A percentile compares a stretch with the other conserved stretches of the same genome.
phyloP scores from a whole-genome alignment of 176 grass and related monocot species.

The Zea mays region Zm-B73-REFERENCE-NAM-5.0 NC_050102.1:170865501-170866000 shows the following conservation, averaged over 20 bases:
- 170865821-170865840: background rate
- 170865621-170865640: slow-evolving; percentile 36
- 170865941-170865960: slow-evolving; percentile 12
- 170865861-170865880: background rate
- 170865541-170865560: slow-evolving; percentile 17
- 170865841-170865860: slow-evolving; percentile 36
- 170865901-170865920: slow-evolving; percentile 27
- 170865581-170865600: background rate
- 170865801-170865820: slow-evolving; percentile 17
- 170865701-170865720: background rate
- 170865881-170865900: background rate
- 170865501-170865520: background rate
- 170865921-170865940: slow-evolving; percentile 39
- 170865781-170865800: background rate
- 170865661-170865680: slow-evolving; percentile 38
- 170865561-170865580: slow-evolving; percentile 32
- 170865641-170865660: background rate
- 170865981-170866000: background rate
- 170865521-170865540: slow-evolving; percentile 9
- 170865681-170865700: background rate
- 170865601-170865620: slow-evolving; percentile 24
- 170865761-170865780: background rate
- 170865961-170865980: slow-evolving; percentile 26
- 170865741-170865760: slow-evolving; percentile 29
- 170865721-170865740: background rate